These are phyloP conservation scores for Thielaviopsis musarum DNA, from an alignment of 2,329 filamentous ascomycete species.

Conservation along the genomic window DNA sequence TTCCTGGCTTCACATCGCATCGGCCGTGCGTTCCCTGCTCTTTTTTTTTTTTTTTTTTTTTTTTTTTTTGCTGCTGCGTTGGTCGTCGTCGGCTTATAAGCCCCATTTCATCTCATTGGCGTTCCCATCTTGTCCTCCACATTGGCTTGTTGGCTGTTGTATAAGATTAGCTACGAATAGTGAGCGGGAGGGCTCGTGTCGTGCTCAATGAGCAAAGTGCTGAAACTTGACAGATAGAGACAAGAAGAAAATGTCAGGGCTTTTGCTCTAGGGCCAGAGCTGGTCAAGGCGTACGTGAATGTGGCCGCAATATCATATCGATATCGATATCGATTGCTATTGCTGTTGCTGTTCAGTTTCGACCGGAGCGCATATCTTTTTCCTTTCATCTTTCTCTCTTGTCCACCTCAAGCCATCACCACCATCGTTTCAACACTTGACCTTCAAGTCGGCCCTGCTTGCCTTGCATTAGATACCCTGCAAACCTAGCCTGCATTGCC, in stretches of 20 bases:
- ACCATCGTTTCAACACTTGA: too few species aligned
- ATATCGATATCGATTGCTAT: not conserved
- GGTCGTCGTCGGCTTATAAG: not conserved
- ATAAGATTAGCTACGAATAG: too few species aligned
- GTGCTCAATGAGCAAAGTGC: not conserved
- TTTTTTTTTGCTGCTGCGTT: not conserved
- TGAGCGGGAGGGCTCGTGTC: not conserved
- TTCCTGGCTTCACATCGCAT: not conserved
- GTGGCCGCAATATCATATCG: not conserved
- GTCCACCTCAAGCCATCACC: too few species aligned
- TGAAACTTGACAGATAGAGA: not conserved
- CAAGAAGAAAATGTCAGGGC: not conserved
- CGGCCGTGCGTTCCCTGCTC: not conserved
- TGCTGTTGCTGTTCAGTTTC: not conserved
- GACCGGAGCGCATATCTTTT: too few species aligned
- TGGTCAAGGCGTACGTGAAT: not conserved
- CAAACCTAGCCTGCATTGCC: too few species aligned
- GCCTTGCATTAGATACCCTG: too few species aligned
- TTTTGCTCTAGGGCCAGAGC: not conserved
- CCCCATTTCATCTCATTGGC: not conserved
- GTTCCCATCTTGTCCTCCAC: too few species aligned
- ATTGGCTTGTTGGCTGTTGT: too few species aligned
- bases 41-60: not conserved
- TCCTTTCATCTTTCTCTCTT: too few species aligned
- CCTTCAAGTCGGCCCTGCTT: too few species aligned